Conservation (phyloP, 139 green algal genomes). For the Chlamydomonas sp. region DNA sequence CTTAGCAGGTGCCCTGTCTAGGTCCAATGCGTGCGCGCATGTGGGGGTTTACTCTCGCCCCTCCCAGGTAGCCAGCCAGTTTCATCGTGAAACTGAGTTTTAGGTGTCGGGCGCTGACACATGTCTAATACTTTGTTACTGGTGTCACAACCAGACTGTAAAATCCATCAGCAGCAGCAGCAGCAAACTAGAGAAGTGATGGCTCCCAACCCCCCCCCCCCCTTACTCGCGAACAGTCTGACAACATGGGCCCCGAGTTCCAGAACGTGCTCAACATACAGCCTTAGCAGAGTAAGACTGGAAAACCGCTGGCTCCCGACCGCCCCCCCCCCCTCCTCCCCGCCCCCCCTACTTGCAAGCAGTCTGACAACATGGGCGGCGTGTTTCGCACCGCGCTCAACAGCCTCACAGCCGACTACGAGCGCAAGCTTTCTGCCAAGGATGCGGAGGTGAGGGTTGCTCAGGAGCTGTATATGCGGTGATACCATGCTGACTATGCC, state of each 20-base stretch:
- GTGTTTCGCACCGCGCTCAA: slow-evolving; percentile 1
- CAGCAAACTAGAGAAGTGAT: background rate
- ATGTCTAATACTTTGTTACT: too few species aligned
- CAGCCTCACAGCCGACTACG: slow-evolving; percentile 73
- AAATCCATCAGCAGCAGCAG: background rate
- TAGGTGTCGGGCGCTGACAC: too few species aligned
- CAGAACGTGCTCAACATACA: slow-evolving; percentile 3
- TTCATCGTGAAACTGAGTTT: too few species aligned
- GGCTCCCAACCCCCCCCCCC: background rate
- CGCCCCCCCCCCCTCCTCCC: too few species aligned
- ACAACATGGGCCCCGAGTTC: slow-evolving; percentile 8
- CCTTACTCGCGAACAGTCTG: background rate
- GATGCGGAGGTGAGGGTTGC: slow-evolving; percentile 53
- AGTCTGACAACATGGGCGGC: slow-evolving; percentile 2
- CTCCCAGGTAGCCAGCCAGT: too few species aligned
- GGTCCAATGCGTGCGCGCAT: too few species aligned
- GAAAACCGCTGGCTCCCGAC: background rate
- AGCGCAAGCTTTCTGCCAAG: slow-evolving; percentile 69
- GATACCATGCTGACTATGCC: too few species aligned
- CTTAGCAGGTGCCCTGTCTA: too few species aligned
- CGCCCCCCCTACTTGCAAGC: slow-evolving; percentile 5
- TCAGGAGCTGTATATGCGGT: background rate
- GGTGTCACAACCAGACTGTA: too few species aligned
- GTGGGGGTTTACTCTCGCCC: too few species aligned
- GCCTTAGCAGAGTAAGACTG: background rate